Base-by-base conservation (phyloP, 2,329 filamentous ascomycete genomes). In the Apiospora marii region DNA sequence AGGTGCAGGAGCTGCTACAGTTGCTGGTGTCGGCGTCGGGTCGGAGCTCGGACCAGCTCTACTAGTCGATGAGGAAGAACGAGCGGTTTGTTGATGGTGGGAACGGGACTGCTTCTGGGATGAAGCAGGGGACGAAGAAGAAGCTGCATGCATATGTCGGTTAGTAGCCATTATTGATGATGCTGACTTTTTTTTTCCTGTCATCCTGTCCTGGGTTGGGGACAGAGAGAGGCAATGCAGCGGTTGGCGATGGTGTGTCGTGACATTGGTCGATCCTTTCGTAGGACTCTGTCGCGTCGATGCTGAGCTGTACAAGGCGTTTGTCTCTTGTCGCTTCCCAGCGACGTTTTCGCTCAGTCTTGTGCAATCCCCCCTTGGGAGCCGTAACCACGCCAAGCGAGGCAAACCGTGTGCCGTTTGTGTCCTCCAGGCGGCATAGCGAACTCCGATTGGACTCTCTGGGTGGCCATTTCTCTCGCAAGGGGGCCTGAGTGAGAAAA, bases 31-130 rank as follows among this genome's bases (percentile, higher is more conserved):
- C 48, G 34, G 61, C 44, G 70, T 43, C 61, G 61, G 53, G 16
- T 30, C 46, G 48, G 72, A 72, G 72, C 72, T 74, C 49, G 72
- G 71, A 64, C 72, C 73, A 75, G 74, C 70, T 73, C 70, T 72
- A 74, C 73, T 72, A 70, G 72, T 69, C 67, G 67, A 48, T n/a
- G 67, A 34, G n/a, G 27, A 37, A 37, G 67, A 48, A 64, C 41
- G 67, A 70, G 68, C 30, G 68, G 27, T 43, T 70, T 51, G 48
- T 70, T 70, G 68, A 70, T 24, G 44, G 22, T 41, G 37, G 44
- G 13, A 68, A 44, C n/a, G 67, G 24, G 67, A 19, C 46, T 68
- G 67, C 43, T 68, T 27, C 44, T 30, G 67, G 58, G 58, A 64
- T 41, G 58, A 64, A 64, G 58, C 58, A 64, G 58, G 19, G 37